Evolutionary conservation across 1,284 basidiomycete species (phyloP).

Genomic region (Ceratobasidium sp.): DNA sequence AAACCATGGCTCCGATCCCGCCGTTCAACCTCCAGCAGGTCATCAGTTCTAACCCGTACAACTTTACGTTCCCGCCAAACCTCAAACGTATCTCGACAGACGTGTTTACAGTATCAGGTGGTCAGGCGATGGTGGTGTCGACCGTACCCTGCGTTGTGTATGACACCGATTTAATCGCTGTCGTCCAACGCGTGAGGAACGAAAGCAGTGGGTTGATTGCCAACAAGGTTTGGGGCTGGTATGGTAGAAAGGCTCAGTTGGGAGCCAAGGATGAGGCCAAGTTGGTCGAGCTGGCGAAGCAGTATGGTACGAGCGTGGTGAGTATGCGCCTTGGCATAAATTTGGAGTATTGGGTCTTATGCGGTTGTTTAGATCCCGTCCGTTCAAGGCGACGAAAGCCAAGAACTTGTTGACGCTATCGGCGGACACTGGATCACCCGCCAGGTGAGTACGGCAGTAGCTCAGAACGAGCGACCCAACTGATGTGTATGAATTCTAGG

Average conservation of each 20-base stretch:
- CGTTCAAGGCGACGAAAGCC: slow-evolving; percentile 66
- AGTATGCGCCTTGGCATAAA: slow-evolving; percentile 43
- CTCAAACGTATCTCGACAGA: slow-evolving; percentile 71
- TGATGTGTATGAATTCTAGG: slow-evolving; percentile 53
- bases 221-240: slow-evolving; percentile 77
- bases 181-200: slow-evolving; percentile 71
- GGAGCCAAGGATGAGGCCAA: slow-evolving; percentile 68
- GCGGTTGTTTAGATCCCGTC: slow-evolving; percentile 54
- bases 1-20: slow-evolving; percentile 57
- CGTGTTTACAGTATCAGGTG: slow-evolving; percentile 63
- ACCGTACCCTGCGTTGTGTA: slow-evolving; percentile 65
- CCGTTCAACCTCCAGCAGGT: slow-evolving; percentile 55
- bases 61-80: slow-evolving; percentile 46
- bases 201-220: slow-evolving; percentile 66
- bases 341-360: slow-evolving; percentile 4
- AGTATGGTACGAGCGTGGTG: slow-evolving; percentile 70
- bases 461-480: no score
- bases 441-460: slow-evolving; percentile 57
- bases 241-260: slow-evolving; percentile 59
- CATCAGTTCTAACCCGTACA: slow-evolving; percentile 47
- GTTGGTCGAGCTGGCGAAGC: slow-evolving; percentile 68
- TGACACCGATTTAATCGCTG: slow-evolving; percentile 68
- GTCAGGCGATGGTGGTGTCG: slow-evolving; percentile 55
- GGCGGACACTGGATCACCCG: slow-evolving; percentile 70
- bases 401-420: slow-evolving; percentile 64